A percentile compares a stretch with the other conserved stretches of the same genome.
Evolutionary conservation across 225 moss, liverwort and hornwort species (phyloP).

Genomic region (Climacium dendroides): DNA sequence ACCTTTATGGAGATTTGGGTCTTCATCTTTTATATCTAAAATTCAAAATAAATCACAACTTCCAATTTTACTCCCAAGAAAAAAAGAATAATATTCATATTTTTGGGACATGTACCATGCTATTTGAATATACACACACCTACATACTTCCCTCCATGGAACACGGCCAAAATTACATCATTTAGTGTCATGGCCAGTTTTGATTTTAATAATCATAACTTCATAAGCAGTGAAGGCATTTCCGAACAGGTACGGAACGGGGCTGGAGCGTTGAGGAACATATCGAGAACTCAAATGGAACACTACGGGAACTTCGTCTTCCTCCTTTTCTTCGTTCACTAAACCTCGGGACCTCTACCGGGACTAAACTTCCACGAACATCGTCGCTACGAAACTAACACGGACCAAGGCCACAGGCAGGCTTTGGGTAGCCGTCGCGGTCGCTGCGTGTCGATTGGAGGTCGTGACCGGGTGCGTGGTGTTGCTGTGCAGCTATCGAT

Average conservation of each 20-base stretch:
- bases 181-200: neutral
- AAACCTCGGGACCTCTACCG: neutral
- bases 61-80: too few relatives aligned
- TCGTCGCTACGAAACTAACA: neutral
- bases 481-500: neutral
- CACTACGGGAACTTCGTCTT: conserved; percentile 6
- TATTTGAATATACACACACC: too few relatives aligned
- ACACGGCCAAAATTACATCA: neutral
- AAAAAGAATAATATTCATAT: neutral
- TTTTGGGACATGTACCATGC: accelerated
- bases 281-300: neutral
- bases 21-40: neutral
- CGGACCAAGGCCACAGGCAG: neutral
- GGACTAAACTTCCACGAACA: neutral
- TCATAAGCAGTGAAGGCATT: neutral
- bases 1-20: neutral
- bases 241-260: neutral
- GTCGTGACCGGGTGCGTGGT: neutral
- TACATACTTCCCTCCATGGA: neutral
- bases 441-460: neutral
- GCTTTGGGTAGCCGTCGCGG: neutral
- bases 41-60: too few relatives aligned
- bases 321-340: neutral
- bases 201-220: neutral
- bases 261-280: neutral